Evolutionary conservation across 2,329 filamentous ascomycete species (phyloP).

Genomic region (Cladosporium sp.): DNA sequence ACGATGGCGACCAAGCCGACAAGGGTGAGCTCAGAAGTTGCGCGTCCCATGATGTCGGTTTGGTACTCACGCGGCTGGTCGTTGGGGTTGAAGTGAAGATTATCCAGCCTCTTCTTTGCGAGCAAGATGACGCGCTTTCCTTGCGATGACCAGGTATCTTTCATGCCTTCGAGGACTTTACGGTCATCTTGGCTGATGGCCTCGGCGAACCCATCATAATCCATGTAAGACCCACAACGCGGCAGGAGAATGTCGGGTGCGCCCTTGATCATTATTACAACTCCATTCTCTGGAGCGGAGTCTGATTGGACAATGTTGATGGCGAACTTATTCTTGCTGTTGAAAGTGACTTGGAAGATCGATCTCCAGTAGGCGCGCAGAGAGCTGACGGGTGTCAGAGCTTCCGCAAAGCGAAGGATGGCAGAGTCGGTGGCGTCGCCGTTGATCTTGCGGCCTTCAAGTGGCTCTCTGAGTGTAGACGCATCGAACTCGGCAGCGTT

Average conservation of each 20-base stretch:
- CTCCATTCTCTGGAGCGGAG: slow-evolving; percentile 24
- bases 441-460: slow-evolving; percentile 58
- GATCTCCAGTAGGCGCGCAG: slow-evolving; percentile 58
- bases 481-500: slow-evolving; percentile 72
- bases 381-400: slow-evolving; percentile 54
- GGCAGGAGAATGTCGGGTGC: slow-evolving; percentile 67
- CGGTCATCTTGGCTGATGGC: slow-evolving; percentile 48
- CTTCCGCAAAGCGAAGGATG: slow-evolving; percentile 64
- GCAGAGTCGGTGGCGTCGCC: slow-evolving; percentile 74
- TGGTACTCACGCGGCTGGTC: slow-evolving; percentile 50
- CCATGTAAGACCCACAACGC: slow-evolving; percentile 54
- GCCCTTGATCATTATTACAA: slow-evolving; percentile 68
- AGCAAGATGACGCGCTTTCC: slow-evolving; percentile 65
- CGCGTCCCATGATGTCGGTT: slow-evolving; percentile 51
- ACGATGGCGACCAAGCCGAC: slow-evolving; percentile 54
- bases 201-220: slow-evolving; percentile 48
- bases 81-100: slow-evolving; percentile 51
- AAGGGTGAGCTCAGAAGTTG: slow-evolving; percentile 43
- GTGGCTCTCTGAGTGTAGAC: slow-evolving; percentile 52
- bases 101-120: slow-evolving; percentile 45
- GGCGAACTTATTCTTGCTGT: slow-evolving; percentile 79
- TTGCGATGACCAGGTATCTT: slow-evolving; percentile 62
- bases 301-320: slow-evolving; percentile 53
- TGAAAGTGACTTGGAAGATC: slow-evolving; percentile 65
- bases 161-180: slow-evolving; percentile 51